These are phyloP conservation scores for Physcia stellaris DNA, from an alignment of 495 filamentous ascomycete genomes.

Conservation along the genomic window DNA sequence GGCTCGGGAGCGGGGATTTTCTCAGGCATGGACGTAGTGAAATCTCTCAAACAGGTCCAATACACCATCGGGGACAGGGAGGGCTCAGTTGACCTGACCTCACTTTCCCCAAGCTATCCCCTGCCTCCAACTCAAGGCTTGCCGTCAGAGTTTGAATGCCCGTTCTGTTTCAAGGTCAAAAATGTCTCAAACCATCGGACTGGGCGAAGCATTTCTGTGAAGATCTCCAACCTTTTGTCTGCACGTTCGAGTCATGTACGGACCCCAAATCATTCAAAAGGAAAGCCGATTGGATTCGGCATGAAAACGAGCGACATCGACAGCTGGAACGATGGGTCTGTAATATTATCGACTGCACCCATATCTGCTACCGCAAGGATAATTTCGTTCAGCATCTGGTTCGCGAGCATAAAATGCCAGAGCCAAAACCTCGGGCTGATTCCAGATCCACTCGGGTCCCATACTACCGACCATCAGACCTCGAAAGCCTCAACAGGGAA, in stretches of 20 bases:
- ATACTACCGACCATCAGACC: slow-evolving; percentile 15
- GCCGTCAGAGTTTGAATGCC: slow-evolving; percentile 86
- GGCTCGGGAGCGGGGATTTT: slow-evolving; percentile 22
- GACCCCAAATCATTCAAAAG: slow-evolving; percentile 94
- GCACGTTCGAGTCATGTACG: slow-evolving; percentile 71
- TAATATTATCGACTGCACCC: slow-evolving; percentile 63
- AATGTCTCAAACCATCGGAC: slow-evolving; percentile 88
- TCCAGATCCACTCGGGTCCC: slow-evolving; percentile 18
- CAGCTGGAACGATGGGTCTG: slow-evolving; percentile 92
- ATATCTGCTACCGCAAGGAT: slow-evolving; percentile 81
- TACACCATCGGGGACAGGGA: slow-evolving; percentile 47
- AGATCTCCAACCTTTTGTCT: slow-evolving; percentile 90
- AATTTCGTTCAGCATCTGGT: slow-evolving; percentile 94
- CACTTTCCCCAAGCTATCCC: slow-evolving; percentile 71
- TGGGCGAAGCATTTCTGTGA: slow-evolving; percentile 98
- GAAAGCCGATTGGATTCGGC: slow-evolving; percentile 94
- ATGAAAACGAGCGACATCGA: slow-evolving; percentile 87
- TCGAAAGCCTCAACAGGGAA: slow-evolving; percentile 39
- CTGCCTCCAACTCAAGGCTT: slow-evolving; percentile 66
- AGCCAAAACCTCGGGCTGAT: slow-evolving; percentile 50
- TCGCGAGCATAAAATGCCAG: slow-evolving; percentile 79
- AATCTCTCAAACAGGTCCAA: slow-evolving; percentile 30
- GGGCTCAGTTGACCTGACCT: slow-evolving; percentile 49
- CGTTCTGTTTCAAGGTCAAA: slow-evolving; percentile 79
- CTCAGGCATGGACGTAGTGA: slow-evolving; percentile 31